Evolutionary conservation across 441 rosid genomes (phyloP).

Genomic region (Erysimum cheiri): DNA sequence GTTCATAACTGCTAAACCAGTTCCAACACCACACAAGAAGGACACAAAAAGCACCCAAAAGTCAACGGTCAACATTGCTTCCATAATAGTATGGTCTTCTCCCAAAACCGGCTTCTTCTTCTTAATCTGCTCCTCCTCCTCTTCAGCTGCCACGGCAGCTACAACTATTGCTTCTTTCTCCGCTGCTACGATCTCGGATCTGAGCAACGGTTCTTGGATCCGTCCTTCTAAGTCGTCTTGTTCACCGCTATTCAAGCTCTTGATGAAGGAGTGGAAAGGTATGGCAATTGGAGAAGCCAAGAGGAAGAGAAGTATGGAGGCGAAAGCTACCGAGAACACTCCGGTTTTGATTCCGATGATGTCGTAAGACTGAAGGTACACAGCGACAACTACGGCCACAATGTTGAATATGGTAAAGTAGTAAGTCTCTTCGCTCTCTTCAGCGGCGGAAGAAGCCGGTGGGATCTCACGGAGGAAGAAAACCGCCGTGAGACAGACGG

Average conservation of each 20-base stretch:
- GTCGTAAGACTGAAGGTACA: conserved; percentile 58
- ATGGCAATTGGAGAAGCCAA: conserved; percentile 54
- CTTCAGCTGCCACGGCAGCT: conserved; percentile 36
- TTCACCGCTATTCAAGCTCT: conserved; percentile 29
- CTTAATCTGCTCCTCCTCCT: conserved; percentile 9
- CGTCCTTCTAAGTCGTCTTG: conserved; percentile 50
- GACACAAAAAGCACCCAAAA: conserved; percentile 88
- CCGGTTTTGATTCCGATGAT: conserved; percentile 50
- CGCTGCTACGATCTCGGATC: conserved; percentile 18
- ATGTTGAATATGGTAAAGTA: conserved; percentile 56
- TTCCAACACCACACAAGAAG: conserved; percentile 87
- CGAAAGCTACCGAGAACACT: conserved; percentile 48
- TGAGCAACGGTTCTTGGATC: conserved; percentile 53
- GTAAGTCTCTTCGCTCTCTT: conserved; percentile 47
- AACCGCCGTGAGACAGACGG: conserved; percentile 57
- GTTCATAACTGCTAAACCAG: conserved; percentile 89
- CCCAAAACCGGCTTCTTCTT: conserved; percentile 65
- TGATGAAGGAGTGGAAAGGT: conserved; percentile 46
- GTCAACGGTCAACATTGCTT: conserved; percentile 67
- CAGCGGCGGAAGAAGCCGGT: conserved; percentile 39
- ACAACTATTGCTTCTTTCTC: conserved; percentile 24
- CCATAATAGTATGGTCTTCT: conserved; percentile 81
- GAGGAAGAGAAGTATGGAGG: conserved; percentile 50
- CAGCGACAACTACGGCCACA: conserved; percentile 54
- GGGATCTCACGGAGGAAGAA: conserved; percentile 60